These are phyloP conservation scores for Xylaria sp. DNA, from an alignment of 2,329 filamentous ascomycete genomes.

Conservation along the genomic window DNA sequence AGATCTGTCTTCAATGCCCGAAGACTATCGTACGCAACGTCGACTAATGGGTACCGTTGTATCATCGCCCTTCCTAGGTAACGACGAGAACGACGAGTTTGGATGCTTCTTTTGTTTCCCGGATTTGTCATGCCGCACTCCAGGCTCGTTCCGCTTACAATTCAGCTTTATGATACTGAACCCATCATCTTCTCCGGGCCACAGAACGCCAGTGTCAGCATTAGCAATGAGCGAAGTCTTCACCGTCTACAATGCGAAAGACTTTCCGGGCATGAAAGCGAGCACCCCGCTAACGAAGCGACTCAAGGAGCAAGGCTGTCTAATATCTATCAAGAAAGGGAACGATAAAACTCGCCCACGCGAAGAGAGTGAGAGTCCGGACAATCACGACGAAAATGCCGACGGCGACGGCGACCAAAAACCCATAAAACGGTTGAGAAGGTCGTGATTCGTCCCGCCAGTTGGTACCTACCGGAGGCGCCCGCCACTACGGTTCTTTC, in stretches of 20 bases:
- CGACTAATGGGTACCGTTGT: slow-evolving; percentile 82
- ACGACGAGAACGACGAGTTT: slow-evolving; percentile 73
- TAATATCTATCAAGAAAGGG: slow-evolving; percentile 86
- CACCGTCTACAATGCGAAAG: slow-evolving; percentile 81
- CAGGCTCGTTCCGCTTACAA: slow-evolving; percentile 74
- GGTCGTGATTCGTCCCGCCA: slow-evolving; percentile 27
- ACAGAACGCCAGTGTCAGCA: slow-evolving; percentile 56
- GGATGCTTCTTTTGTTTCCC: slow-evolving; percentile 88
- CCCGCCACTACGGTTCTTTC: neutral
- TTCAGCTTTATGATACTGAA: slow-evolving; percentile 78
- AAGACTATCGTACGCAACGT: slow-evolving; percentile 73
- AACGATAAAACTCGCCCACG: slow-evolving; percentile 64
- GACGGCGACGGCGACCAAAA: slow-evolving; percentile 30
- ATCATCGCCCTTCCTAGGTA: slow-evolving; percentile 75
- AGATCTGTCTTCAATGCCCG: slow-evolving; percentile 74
- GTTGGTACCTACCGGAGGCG: neutral
- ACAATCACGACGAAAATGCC: slow-evolving; percentile 50
- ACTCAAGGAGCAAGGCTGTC: slow-evolving; percentile 78
- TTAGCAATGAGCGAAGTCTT: slow-evolving; percentile 71
- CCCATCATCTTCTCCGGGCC: slow-evolving; percentile 60
- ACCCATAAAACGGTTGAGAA: slow-evolving; percentile 37
- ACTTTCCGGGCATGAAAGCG: slow-evolving; percentile 83
- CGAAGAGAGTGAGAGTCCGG: slow-evolving; percentile 54
- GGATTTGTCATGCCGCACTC: slow-evolving; percentile 78
- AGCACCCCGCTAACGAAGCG: slow-evolving; percentile 76